Evolutionary conservation across 2,329 filamentous ascomycete species (phyloP).

Genomic region (Pseudocercospora eumusae): DNA sequence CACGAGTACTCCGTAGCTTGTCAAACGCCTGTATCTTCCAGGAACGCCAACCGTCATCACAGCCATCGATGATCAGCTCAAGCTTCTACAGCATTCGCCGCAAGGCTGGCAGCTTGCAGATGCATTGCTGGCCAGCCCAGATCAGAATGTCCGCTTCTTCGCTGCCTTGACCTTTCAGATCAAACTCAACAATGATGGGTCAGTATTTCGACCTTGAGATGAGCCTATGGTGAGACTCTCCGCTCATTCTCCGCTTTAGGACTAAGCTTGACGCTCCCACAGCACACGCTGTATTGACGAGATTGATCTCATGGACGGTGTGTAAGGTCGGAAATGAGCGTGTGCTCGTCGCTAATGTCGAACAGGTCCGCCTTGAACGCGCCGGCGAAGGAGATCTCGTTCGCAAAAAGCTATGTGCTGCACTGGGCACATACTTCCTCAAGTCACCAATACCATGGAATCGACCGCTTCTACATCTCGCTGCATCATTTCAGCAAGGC

Average conservation of each 20-base stretch:
- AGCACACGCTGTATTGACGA: conserved; percentile 60
- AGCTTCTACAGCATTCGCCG: conserved; percentile 73
- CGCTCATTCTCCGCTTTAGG: conserved; percentile 31
- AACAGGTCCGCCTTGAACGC: conserved; percentile 46
- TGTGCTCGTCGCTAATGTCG: conserved; percentile 1
- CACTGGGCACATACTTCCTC: conserved; percentile 72
- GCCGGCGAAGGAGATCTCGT: conserved; percentile 62
- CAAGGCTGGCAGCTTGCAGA: conserved; percentile 86
- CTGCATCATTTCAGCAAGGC: conserved; percentile 33
- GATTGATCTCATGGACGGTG: conserved; percentile 65
- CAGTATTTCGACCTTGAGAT: conserved; percentile 38
- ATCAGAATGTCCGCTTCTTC: conserved; percentile 83
- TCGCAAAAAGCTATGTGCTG: conserved; percentile 73
- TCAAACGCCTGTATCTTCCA: conserved; percentile 55
- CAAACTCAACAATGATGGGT: conserved; percentile 70
- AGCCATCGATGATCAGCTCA: conserved; percentile 71
- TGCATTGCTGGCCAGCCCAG: conserved; percentile 66
- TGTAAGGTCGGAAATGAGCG: not conserved
- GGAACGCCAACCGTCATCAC: conserved; percentile 47
- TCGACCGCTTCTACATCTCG: conserved; percentile 54
- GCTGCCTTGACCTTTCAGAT: conserved; percentile 89
- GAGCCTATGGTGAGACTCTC: conserved; percentile 33
- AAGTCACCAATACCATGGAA: conserved; percentile 69
- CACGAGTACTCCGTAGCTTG: conserved; percentile 38
- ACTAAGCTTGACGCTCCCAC: conserved; percentile 57